phyloP scores from a whole-genome alignment of 164 flowering plant genomes.

The Kalanchoe fedtschenkoi region DNA sequence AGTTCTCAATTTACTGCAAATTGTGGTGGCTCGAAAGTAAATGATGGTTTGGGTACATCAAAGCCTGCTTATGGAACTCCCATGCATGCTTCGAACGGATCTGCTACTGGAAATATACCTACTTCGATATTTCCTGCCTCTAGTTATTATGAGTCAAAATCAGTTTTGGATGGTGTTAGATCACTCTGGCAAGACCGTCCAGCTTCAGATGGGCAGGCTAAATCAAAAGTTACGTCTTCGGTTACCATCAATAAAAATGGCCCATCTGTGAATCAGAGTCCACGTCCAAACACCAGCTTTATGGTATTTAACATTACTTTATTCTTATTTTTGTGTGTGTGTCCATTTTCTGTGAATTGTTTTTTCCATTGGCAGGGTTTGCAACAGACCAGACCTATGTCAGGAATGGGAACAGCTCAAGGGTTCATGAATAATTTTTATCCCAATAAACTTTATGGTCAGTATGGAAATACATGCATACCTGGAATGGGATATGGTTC shows the following conservation, averaged over 20 bases:
- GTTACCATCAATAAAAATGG: constrained; percentile 17
- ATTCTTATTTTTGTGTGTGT: not conserved
- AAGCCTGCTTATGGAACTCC: constrained; percentile 33
- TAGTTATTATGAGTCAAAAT: constrained; percentile 50
- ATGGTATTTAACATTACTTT: constrained; percentile 29
- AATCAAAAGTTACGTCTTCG: constrained; percentile 22
- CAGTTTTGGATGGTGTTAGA: constrained; percentile 26
- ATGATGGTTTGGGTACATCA: constrained; percentile 23
- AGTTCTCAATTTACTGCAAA: constrained; percentile 27
- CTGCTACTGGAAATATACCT: constrained; percentile 35
- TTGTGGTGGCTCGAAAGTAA: constrained; percentile 32
- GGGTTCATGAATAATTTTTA: constrained; percentile 38
- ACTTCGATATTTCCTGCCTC: constrained; percentile 35
- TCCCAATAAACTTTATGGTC: constrained; percentile 36
- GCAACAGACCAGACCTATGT: constrained; percentile 28
- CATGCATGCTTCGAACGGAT: constrained; percentile 24
- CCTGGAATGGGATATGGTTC: constrained; percentile 31
- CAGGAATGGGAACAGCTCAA: constrained; percentile 29
- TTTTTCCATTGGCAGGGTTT: constrained; percentile 21
- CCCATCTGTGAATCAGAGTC: constrained; percentile 30
- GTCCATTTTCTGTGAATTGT: not conserved
- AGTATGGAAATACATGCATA: constrained; percentile 30
- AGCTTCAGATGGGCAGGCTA: constrained; percentile 30
- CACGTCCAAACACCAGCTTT: constrained; percentile 28
- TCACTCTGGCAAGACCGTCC: constrained; percentile 41